Base-by-base conservation (phyloP, 768 basidiomycete genomes). In the Lactarius tabidus region DNA sequence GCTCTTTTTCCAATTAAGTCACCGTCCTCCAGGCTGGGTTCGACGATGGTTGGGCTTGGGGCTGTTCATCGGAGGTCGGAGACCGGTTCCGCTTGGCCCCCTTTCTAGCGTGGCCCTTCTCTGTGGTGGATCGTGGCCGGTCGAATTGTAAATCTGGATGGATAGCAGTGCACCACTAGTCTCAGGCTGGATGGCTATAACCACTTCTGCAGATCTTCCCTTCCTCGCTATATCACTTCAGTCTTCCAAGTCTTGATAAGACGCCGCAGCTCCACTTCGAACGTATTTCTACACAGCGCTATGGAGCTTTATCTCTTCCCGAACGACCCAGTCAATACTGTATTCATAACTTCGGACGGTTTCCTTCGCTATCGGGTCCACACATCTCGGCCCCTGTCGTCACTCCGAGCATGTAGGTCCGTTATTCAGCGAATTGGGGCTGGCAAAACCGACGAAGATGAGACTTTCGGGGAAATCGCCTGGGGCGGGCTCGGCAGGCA, bases 301-400 rank as follows among this genome's bases (percentile, higher is more conserved):
- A 84, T 85, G 83, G 80, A 84, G 61, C 75, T 85, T 18, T 84
- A 81, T 71, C 79, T 85, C 57, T 72, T 80, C 20, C 81, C 80
- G 33, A 81, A 84, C 71, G 78, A 84, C 66, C 81, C 82, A 9
- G 77, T 80, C 67, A 77, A 79, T 61, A 82, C 81, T 9, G 76
- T 78, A 17, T 74, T 85, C 54, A 76, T 84, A 31, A 83, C 83
- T 17, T 72, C 79, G 26, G 81, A 81, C 68, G 83, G 84, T 31
- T 77, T 79, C 43, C 76, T 79, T 23, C 81, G 82, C 67, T 85
- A 84, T 70, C 77, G 77, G 62, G 75, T 84, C 65, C 73, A 72
- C 29, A 85, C 84, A 17, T 35, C 68, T 17, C 68, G 66, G 51
- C 69, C 73, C 62, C 74, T 77, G 56, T 66, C 72, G 35, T 72